phyloP scores from a whole-genome alignment of 2,329 filamentous ascomycete species.

The Clarireedia sp. region DNA sequence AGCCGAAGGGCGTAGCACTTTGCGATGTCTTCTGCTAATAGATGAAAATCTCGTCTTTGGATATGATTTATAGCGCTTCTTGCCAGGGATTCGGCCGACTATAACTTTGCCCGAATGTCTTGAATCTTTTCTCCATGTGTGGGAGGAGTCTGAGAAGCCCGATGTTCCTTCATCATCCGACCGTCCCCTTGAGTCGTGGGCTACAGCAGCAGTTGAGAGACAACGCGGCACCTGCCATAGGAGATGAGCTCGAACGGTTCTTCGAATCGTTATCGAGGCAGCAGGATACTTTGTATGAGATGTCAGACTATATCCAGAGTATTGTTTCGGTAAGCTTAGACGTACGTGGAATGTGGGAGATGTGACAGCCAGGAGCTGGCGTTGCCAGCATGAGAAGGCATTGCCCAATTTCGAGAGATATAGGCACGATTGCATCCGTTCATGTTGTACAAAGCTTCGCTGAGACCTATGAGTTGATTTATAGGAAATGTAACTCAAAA shows the following conservation, averaged over 20 bases:
- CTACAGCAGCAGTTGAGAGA: not conserved
- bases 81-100: too few relatives aligned
- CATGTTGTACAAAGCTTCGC: conserved; percentile 7
- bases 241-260: not conserved
- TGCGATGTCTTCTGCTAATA: not conserved
- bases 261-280: not conserved
- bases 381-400: conserved; percentile 12
- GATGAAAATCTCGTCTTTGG: too few relatives aligned
- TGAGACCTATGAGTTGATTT: not conserved
- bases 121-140: too few relatives aligned
- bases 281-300: not conserved
- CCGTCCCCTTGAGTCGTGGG: not conserved
- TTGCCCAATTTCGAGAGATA: conserved; percentile 22
- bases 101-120: too few relatives aligned
- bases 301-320: not conserved
- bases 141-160: too few relatives aligned
- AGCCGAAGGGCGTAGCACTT: not conserved
- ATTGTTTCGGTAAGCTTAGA: not conserved
- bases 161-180: too few relatives aligned
- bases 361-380: not conserved
- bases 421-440: conserved; percentile 30
- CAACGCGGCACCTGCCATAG: not conserved
- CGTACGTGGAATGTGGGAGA: not conserved
- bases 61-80: too few relatives aligned
- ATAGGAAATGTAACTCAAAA: too few relatives aligned